Evolutionary conservation across 2,329 filamentous ascomycete genomes (phyloP), one percentile per base, ranked within the genome.

Genomic region (Clarireedia paspali): DNA sequence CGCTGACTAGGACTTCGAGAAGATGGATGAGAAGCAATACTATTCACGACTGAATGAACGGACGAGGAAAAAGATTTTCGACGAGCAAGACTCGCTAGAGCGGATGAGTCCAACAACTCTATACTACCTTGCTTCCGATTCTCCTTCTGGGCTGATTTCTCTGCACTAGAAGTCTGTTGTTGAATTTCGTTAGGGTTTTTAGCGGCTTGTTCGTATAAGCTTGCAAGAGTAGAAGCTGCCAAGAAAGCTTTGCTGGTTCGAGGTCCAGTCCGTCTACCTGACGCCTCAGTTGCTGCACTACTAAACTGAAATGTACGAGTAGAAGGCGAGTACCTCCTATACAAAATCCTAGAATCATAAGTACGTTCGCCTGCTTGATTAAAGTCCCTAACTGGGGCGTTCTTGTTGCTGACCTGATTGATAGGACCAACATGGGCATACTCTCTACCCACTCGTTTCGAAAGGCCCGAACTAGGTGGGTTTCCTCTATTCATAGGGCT

Each of bases 1-100:
- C 67, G 70, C 55, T 74, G 74, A 58, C 74, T 77, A 27, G 74
- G 73, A 34, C 71, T 73, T 49, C 73, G 72, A 15, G 76, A 76
- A n/a, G 63, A 26, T 17, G 56, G 24, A 9, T 56, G 53, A 10
- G 65, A 64, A 24, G 61, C 4, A 26, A 63, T 52, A 46, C 55
- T 61, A 24, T 60, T 56, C 30, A 61, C 52, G 36, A 63, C 48
- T 14, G 63, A 62, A 17, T 50, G 58, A 26, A 59, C 40, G 6
- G 62, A 63, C 9, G 42, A 30, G 38, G 57, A 48, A 24, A 51
- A 56, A 12, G 40, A 46, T 44, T 57, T 47, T 30, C 36, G 27
- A 44, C 53, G 52, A 24, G 56, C 34, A 30, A 50, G n/a, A 9
- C 6, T 50, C 23, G 47, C 47, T 38, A 51, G 39, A 6, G 23